Base-by-base conservation (phyloP, 2,329 filamentous ascomycete species). In the Didymosphaeria variabile region DNA sequence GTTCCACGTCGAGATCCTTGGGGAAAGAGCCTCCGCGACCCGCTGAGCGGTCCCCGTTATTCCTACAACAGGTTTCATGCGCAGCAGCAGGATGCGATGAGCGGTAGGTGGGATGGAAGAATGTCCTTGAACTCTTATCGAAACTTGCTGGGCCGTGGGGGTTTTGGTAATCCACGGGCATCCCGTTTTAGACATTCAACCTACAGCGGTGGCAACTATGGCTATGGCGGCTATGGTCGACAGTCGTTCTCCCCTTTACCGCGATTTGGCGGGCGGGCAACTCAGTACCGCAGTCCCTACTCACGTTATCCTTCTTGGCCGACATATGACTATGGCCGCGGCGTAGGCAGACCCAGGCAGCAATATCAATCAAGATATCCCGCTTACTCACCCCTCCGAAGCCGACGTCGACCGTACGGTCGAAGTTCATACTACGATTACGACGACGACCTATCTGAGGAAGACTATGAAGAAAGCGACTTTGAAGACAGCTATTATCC, bases 401-500 rank as follows among this genome's bases (percentile, higher is more conserved):
- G 57, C 17, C 19, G 34, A 26, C 21, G 13, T 45, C 40, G 36
- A 47, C 26, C 26, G 57, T 53, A 32, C 47, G 55, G 29, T 38
- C 50, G 59, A 52, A 36, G 29, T 51, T 32, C 32, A 17, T 59
- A 62, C 21, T 60, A 58, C 15, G 57, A 64, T 7, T 51, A 64
- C 3, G 59, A 64, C 8, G 55, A 63, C 21, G 57, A 53, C 23
- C 15, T 55, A 36, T 21, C 52, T n/a, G 64, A 62, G 17, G 38
- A 55, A n/a, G 55, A 59, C 53, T 57, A 60, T 23, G 59, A 59
- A 34, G 50, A 62, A 10, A 50, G 57, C 46, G 64, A 65, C 31
- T 19, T 44, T 26, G 56, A 60, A 15, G 50, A 61, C 12, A 29
- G 31, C 3, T 57, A 52, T 21, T 38, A 52, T 50, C 47, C 26